Base-by-base conservation (phyloP, 2,329 filamentous ascomycete genomes). In the Clonostachys byssicola region DNA sequence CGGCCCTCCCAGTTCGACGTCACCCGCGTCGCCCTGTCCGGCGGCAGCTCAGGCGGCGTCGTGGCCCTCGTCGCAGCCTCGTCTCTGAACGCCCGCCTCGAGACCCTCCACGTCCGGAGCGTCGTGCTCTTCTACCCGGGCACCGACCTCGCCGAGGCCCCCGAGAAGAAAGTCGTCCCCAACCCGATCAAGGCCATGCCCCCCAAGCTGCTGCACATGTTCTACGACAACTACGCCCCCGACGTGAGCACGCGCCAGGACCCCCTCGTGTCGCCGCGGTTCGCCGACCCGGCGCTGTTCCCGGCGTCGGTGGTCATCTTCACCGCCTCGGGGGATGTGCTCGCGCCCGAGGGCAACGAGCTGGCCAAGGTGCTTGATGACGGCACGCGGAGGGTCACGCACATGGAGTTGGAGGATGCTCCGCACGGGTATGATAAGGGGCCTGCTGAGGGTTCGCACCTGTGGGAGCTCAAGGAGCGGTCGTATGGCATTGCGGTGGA, bases 31-130 rank as follows among this genome's bases (percentile, higher is more conserved):
- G 73, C 69, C 2, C 41, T 77, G 0, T 71, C 68, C 6, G 75
- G 75, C 0, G 72, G 72, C 40, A 72, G 68, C 9, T 70, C 71
- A 0, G 76, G 76, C 2, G 74, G 61, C 1, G 73, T 68, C 48
- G 55, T 78, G 20, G 67, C 68, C 10, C 52, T 77, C 0, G 52
- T 62, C 1, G 60, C 54, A 1, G 54, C 60, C 1, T 55, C 56
- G 9, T 46, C 56, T 20, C 44, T 61, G 2, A 54, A 76, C 10
- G 40, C 10, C 0, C 16, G 47, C 34, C 47, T 52, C 16, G 64
- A 65, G 52, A 61, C 18, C 18, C 42, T 77, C 50, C 73, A 77
- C 12, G 76, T 68, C 50, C 68, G 67, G 40, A 20, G 16, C 3
- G 41, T 23, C 14, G 16, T 17, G 14, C 16, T 23, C n/a, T 42